Conservation (phyloP, 2,329 filamentous ascomycete species). For the Pseudophaeomoniella oleicola region DNA sequence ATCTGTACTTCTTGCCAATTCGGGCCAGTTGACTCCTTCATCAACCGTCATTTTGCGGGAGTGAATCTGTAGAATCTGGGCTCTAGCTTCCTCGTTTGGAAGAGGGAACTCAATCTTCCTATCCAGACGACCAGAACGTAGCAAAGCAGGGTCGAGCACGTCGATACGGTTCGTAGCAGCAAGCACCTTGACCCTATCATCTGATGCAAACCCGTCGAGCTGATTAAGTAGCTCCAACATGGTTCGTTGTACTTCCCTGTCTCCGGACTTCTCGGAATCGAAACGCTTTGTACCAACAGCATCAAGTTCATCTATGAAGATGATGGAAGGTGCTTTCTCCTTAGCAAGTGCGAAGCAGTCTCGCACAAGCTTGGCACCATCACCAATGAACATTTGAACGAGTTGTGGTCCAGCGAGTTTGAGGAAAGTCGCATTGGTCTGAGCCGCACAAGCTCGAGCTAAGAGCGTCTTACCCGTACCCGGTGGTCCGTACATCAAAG, state of each 20-base stretch:
- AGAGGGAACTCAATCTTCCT: conserved; percentile 97
- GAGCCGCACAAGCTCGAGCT: conserved; percentile 87
- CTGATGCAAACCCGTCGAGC: conserved; percentile 91
- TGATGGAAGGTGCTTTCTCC: conserved; percentile 96
- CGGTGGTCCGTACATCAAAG: conserved; percentile 78
- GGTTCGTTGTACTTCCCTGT: conserved; percentile 93
- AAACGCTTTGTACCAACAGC: conserved; percentile 98
- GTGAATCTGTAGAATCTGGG: conserved; percentile 95
- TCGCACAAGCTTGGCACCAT: conserved; percentile 91
- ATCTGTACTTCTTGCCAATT: conserved; percentile 89
- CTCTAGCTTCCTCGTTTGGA: conserved; percentile 92
- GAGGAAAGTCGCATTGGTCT: conserved; percentile 96
- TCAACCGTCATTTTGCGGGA: conserved; percentile 97
- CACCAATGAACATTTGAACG: conserved; percentile 99
- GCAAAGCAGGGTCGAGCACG: conserved; percentile 78
- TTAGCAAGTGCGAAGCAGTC: conserved; percentile 97
- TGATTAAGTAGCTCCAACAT: conserved; percentile 99
- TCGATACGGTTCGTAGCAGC: conserved; percentile 91
- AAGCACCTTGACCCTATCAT: conserved; percentile 91
- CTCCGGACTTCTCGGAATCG: conserved; percentile 94
- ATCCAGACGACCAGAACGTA: conserved; percentile 84
- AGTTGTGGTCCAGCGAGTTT: conserved; percentile 96
- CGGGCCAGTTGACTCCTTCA: conserved; percentile 78
- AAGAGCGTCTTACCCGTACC: conserved; percentile 42
- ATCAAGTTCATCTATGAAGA: conserved; percentile 98